These are phyloP conservation scores for Phialocephala sp. DNA, from an alignment of 2,329 filamentous ascomycete species.

Conservation along the genomic window DNA sequence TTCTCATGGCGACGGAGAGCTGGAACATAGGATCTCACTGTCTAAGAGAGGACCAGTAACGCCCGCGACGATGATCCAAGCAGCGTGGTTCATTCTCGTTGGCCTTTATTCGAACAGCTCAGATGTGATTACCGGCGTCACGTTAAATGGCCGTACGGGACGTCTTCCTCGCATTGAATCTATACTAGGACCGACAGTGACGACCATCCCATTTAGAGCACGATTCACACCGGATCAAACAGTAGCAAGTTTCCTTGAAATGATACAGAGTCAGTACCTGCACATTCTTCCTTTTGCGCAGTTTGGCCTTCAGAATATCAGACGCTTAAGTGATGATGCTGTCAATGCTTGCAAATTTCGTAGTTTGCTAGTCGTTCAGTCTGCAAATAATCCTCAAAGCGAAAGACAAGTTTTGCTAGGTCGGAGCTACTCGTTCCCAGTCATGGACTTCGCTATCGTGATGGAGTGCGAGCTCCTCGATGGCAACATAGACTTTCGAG, in stretches of 20 bases:
- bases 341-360: slow-evolving; percentile 23
- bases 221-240: slow-evolving; percentile 40
- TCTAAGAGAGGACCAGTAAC: slow-evolving; percentile 19
- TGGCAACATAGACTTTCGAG: slow-evolving; percentile 9
- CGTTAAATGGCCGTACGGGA: slow-evolving; percentile 48
- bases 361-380: slow-evolving; percentile 27
- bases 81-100: slow-evolving; percentile 47
- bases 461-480: slow-evolving; percentile 11
- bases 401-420: slow-evolving; percentile 3
- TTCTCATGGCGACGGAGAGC: slow-evolving; percentile 1
- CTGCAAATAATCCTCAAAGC: slow-evolving; percentile 3
- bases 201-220: slow-evolving; percentile 49
- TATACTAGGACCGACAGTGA: slow-evolving; percentile 51
- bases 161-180: slow-evolving; percentile 46
- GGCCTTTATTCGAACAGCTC: slow-evolving; percentile 41
- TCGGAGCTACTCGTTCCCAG: slow-evolving; percentile 11
- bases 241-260: slow-evolving; percentile 49
- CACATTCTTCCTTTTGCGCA: slow-evolving; percentile 48
- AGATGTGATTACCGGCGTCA: slow-evolving; percentile 50
- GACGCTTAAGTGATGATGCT: slow-evolving; percentile 19
- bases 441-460: slow-evolving; percentile 14
- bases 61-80: slow-evolving; percentile 52
- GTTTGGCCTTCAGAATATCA: slow-evolving; percentile 24
- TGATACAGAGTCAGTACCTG: slow-evolving; percentile 52
- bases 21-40: slow-evolving; percentile 49